Evolutionary conservation across 31 red algal species (phyloP).

Genomic region (Odonthalia washingtoniensis): DNA sequence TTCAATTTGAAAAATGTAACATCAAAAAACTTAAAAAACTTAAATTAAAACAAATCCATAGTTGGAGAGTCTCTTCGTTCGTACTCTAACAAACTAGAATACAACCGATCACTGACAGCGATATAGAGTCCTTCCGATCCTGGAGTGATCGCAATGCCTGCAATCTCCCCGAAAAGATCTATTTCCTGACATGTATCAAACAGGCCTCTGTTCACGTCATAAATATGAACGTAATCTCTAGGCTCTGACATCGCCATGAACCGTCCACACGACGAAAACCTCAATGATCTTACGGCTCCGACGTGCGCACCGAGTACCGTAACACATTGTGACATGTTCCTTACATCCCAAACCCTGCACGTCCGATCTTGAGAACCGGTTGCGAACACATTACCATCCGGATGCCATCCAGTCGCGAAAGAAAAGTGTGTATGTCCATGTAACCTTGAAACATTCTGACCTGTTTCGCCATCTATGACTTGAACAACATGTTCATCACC

Average conservation of each 20-base stretch:
- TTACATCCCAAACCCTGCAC: conserved; percentile 91
- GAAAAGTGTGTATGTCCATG: conserved; percentile 82
- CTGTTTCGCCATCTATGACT: conserved; percentile 66
- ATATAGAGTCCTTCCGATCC: conserved; percentile 67
- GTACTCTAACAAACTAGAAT: conserved; percentile 80
- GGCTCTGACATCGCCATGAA: conserved; percentile 70
- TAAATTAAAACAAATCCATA: not conserved
- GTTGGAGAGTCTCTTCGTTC: conserved; percentile 45
- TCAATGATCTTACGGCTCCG: conserved; percentile 65
- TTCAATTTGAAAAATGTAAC: too few species aligned
- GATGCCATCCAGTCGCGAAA: conserved; percentile 95
- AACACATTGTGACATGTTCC: conserved; percentile 66
- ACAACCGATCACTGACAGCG: conserved; percentile 70
- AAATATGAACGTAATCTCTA: conserved; percentile 81
- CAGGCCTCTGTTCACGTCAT: conserved; percentile 64
- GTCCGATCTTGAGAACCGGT: conserved; percentile 94
- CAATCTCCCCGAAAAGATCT: conserved; percentile 86
- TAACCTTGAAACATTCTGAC: conserved; percentile 48
- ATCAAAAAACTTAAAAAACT: too few species aligned
- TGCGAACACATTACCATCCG: conserved; percentile 77
- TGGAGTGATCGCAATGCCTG: conserved; percentile 66
- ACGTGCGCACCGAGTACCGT: conserved; percentile 55
- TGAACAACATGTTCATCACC: conserved; percentile 82
- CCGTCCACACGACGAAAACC: conserved; percentile 68
- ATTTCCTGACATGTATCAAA: conserved; percentile 82